phyloP scores from a whole-genome alignment of 2,329 filamentous ascomycete species.

The Intubia oerlemansii region DNA sequence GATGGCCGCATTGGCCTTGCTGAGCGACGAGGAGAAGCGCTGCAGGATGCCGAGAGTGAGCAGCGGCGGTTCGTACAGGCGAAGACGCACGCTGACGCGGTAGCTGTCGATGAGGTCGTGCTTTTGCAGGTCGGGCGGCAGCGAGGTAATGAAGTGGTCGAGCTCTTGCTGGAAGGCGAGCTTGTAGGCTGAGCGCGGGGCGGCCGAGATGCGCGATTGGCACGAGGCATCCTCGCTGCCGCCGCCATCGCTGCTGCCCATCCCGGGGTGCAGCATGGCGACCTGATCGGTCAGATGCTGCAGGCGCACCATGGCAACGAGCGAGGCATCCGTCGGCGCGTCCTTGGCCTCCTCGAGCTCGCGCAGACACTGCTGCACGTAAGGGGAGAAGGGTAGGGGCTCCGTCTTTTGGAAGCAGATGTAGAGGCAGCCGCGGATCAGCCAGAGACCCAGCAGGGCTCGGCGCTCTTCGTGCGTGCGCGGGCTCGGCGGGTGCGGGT shows the following conservation, averaged over 20 bases:
- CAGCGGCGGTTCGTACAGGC: constrained; percentile 25
- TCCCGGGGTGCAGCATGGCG: constrained; percentile 12
- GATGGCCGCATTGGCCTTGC: constrained; percentile 12
- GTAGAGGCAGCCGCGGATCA: constrained; percentile 24
- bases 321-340: constrained; percentile 22
- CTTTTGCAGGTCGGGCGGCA: constrained; percentile 15
- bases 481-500: constrained; percentile 15
- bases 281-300: constrained; percentile 31
- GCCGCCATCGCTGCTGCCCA: constrained; percentile 14
- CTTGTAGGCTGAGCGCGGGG: constrained; percentile 22
- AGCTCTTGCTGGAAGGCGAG: constrained; percentile 24
- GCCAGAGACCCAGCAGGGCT: constrained; percentile 31
- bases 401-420: constrained; percentile 23
- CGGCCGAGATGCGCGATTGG: constrained; percentile 12
- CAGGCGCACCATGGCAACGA: constrained; percentile 25
- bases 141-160: constrained; percentile 16
- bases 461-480: constrained; percentile 30
- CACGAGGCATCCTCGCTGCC: constrained; percentile 13
- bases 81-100: constrained; percentile 19
- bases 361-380: constrained; percentile 27
- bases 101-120: constrained; percentile 19
- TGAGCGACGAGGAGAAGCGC: constrained; percentile 21
- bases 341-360: constrained; percentile 22
- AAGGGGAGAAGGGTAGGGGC: constrained; percentile 26
- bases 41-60: constrained; percentile 19